Evolutionary conservation across 768 basidiomycete genomes (phyloP).

Genomic region (Podaxis carcinomalis): DNA sequence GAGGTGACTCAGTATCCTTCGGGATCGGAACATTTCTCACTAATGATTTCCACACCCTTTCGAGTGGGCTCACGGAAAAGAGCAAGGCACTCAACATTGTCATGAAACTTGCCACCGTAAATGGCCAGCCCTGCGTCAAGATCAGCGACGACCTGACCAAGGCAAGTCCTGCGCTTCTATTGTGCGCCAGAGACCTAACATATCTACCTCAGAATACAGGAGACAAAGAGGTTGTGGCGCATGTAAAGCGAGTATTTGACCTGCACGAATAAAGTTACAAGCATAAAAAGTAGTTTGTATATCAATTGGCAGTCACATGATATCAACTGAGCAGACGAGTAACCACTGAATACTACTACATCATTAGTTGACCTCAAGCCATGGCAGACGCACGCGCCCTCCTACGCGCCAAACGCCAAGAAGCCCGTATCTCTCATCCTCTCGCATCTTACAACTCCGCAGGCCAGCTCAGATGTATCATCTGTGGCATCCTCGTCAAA

Average conservation of each 20-base stretch:
- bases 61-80: slow-evolving; percentile 41
- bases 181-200: background rate
- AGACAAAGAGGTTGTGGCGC: slow-evolving; percentile 48
- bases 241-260: background rate
- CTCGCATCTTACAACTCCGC: slow-evolving; percentile 61
- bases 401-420: slow-evolving; percentile 80
- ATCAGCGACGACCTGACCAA: slow-evolving; percentile 91
- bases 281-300: background rate
- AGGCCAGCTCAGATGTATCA: slow-evolving; percentile 67
- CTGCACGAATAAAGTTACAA: background rate
- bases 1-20: slow-evolving; percentile 58
- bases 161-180: slow-evolving; percentile 25
- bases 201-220: slow-evolving; percentile 57
- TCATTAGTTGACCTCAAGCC: background rate
- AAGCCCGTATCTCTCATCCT: slow-evolving; percentile 67
- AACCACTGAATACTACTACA: background rate
- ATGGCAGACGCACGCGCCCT: slow-evolving; percentile 84
- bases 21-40: slow-evolving; percentile 93
- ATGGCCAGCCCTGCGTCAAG: slow-evolving; percentile 79
- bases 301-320: slow-evolving; percentile 2
- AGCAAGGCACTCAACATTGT: slow-evolving; percentile 92
- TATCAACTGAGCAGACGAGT: background rate
- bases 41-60: slow-evolving; percentile 71
- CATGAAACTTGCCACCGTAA: slow-evolving; percentile 80
- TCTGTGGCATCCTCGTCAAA: slow-evolving; percentile 62